Evolutionary conservation across 108 stramenopile species (phyloP).

Genomic region (Skeletonema menzelii): DNA sequence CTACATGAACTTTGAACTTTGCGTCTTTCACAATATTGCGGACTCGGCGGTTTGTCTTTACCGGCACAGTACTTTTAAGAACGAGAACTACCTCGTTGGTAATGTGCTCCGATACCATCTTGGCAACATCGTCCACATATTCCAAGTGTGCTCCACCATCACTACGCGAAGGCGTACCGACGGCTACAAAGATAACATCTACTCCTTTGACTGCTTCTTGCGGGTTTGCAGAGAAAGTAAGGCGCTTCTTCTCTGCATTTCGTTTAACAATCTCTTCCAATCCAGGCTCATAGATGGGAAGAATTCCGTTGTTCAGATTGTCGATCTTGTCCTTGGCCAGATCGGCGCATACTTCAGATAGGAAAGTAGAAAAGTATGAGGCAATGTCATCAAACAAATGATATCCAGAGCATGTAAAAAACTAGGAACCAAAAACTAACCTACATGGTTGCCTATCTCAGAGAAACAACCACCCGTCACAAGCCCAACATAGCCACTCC

Average conservation of each 20-base stretch:
- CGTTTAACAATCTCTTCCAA: slow-evolving; percentile 58
- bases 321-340: slow-evolving; percentile 56
- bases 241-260: slow-evolving; percentile 40
- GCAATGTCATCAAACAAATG: too few species aligned
- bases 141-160: slow-evolving; percentile 75
- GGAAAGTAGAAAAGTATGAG: too few species aligned
- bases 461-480: slow-evolving; percentile 1
- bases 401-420: too few species aligned
- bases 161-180: slow-evolving; percentile 64
- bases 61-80: slow-evolving; percentile 80
- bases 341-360: slow-evolving; percentile 68
- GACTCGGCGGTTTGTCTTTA: slow-evolving; percentile 64
- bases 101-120: slow-evolving; percentile 70
- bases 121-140: slow-evolving; percentile 78
- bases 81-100: slow-evolving; percentile 69
- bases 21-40: slow-evolving; percentile 57
- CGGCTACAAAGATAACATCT: slow-evolving; percentile 80
- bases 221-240: slow-evolving; percentile 78
- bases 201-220: slow-evolving; percentile 53
- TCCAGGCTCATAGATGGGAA: slow-evolving; percentile 85
- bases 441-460: slow-evolving; percentile 47
- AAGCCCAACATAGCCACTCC: slow-evolving; percentile 13
- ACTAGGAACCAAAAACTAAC: too few species aligned
- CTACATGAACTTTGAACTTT: slow-evolving; percentile 59
- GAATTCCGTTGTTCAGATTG: slow-evolving; percentile 62